A percentile compares a stretch with the other conserved stretches of the same genome.
phyloP scores from a whole-genome alignment of 176 grass and related monocot genomes.

The Melocanna baccifera region DNA sequence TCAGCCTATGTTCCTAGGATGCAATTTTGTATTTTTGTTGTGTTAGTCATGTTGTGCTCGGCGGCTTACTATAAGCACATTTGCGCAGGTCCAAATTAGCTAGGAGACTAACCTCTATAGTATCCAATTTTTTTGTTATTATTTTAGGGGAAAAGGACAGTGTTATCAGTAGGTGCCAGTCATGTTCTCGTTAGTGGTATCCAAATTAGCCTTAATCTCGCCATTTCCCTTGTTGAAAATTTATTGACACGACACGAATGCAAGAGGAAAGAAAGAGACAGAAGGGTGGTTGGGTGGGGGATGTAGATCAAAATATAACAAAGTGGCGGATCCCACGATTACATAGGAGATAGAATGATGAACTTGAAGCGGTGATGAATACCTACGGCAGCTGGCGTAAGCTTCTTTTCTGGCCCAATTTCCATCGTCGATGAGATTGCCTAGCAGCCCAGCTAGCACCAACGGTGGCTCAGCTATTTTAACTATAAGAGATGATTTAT shows the following conservation, averaged over 20 bases:
- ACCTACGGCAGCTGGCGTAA: background rate
- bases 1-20: background rate
- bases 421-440: background rate
- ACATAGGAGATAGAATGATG: background rate
- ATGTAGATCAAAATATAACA: too few species aligned
- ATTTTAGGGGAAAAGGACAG: background rate
- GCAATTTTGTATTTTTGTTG: background rate
- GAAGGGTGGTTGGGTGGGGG: background rate
- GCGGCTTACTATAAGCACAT: background rate
- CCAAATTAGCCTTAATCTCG: background rate
- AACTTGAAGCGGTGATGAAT: background rate
- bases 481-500: too few species aligned
- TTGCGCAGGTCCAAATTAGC: constrained; percentile 4
- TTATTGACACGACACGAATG: background rate
- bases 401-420: background rate
- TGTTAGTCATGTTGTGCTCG: background rate
- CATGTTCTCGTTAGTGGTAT: background rate
- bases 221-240: background rate
- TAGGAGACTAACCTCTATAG: background rate
- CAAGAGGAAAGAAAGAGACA: background rate
- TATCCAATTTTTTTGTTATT: background rate
- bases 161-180: background rate
- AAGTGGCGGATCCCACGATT: too few species aligned
- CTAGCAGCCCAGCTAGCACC: background rate
- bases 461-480: background rate